These are phyloP conservation scores for Zymoseptoria passerinii DNA, from an alignment of 2,329 filamentous ascomycete species.

Conservation along the genomic window DNA sequence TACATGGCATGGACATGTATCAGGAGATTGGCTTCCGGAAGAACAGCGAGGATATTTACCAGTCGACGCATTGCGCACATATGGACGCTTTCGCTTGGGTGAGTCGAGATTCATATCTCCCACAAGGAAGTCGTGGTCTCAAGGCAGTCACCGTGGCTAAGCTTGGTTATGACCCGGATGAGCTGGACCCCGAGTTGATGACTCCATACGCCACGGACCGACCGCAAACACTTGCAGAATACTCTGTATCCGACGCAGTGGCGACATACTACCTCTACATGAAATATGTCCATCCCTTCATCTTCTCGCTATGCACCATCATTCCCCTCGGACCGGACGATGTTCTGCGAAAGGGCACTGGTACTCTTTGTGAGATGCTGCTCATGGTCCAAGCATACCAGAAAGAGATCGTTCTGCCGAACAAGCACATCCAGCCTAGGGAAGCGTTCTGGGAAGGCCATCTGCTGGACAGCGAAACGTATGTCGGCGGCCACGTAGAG, in stretches of 20 bases:
- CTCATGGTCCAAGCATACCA: slow-evolving; percentile 97
- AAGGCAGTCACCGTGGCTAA: slow-evolving; percentile 98
- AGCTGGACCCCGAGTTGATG: slow-evolving; percentile 96
- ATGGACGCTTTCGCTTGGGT: slow-evolving; percentile 99
- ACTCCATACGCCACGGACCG: slow-evolving; percentile 78
- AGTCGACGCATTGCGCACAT: slow-evolving; percentile 90
- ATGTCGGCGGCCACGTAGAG: slow-evolving; percentile 96
- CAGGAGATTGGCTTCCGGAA: slow-evolving; percentile 95
- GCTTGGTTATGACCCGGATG: slow-evolving; percentile 94
- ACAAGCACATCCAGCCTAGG: slow-evolving; percentile 85
- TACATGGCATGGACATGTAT: slow-evolving; percentile 98
- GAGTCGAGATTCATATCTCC: slow-evolving; percentile 94
- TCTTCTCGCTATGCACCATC: slow-evolving; percentile 97
- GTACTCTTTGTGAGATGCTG: slow-evolving; percentile 98
- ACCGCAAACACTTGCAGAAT: slow-evolving; percentile 90
- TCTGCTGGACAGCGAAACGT: slow-evolving; percentile 91
- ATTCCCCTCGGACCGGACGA: slow-evolving; percentile 89
- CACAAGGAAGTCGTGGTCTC: slow-evolving; percentile 90
- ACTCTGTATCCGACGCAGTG: slow-evolving; percentile 97
- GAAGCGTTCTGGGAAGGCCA: slow-evolving; percentile 97
- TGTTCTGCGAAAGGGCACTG: slow-evolving; percentile 87
- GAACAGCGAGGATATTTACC: slow-evolving; percentile 91
- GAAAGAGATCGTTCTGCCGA: slow-evolving; percentile 83
- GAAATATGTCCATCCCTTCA: slow-evolving; percentile 99
- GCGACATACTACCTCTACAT: slow-evolving; percentile 99